phyloP scores from a whole-genome alignment of 164 flowering plant genomes.

The Brasenia schreberi region DNA sequence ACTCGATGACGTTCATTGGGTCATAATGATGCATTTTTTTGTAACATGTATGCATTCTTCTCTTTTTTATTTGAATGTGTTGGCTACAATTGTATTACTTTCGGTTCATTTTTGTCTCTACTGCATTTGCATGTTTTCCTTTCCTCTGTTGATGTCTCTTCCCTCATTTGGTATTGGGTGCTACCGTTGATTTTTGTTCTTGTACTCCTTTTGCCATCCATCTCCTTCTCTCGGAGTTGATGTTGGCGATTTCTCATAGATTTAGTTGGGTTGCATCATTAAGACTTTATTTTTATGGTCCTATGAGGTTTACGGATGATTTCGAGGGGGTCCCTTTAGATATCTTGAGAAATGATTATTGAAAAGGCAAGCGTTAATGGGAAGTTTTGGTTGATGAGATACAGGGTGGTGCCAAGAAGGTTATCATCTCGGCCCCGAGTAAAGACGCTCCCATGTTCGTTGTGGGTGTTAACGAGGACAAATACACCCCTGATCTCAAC shows the following conservation, averaged over 20 bases:
- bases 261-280: too few relatives aligned
- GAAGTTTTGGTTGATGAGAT: not conserved
- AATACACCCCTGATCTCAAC: not conserved
- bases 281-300: too few relatives aligned
- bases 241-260: too few relatives aligned
- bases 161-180: too few relatives aligned
- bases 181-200: too few relatives aligned
- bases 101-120: too few relatives aligned
- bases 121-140: too few relatives aligned
- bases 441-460: slow-evolving; percentile 1
- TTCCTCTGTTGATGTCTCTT: too few relatives aligned
- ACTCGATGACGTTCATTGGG: too few relatives aligned
- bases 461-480: slow-evolving; percentile 1
- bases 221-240: too few relatives aligned
- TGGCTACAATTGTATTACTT: not conserved
- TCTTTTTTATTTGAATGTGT: not conserved
- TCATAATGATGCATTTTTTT: not conserved
- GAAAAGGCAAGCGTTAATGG: not conserved
- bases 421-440: not conserved
- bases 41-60: not conserved
- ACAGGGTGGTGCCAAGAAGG: slow-evolving; percentile 2
- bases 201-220: too few relatives aligned
- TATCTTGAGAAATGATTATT: not conserved
- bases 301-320: not conserved
- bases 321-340: not conserved